A percentile compares a stretch with the other conserved stretches of the same genome.
Evolutionary conservation across 2,329 filamentous ascomycete species (phyloP).

Genomic region (Bipolaris sorokiniana): DNA sequence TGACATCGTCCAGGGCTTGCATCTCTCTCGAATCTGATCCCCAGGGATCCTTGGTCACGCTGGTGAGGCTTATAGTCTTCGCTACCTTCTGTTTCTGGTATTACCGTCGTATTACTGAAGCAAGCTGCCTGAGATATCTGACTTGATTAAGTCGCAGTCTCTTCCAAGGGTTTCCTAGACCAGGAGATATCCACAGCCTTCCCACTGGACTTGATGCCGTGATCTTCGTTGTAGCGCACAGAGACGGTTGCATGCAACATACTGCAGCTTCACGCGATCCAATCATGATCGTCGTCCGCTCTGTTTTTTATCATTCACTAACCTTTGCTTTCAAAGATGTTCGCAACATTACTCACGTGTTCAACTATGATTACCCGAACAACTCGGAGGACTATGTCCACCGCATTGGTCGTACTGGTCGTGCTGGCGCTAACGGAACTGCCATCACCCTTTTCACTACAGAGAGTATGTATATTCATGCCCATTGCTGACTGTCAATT

Average conservation of each 20-base stretch:
- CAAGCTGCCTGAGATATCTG: conserved; percentile 74
- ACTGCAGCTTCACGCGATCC: conserved; percentile 64
- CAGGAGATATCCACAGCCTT: conserved; percentile 64
- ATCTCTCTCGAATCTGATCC: conserved; percentile 82
- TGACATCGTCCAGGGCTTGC: conserved; percentile 88
- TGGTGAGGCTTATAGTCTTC: conserved; percentile 74
- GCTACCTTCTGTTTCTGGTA: conserved; percentile 73
- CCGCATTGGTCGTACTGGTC: conserved; percentile 71
- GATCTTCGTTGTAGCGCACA: conserved; percentile 56
- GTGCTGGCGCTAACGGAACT: conserved; percentile 86
- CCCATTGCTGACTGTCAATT: background rate
- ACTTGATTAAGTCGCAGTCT: conserved; percentile 73
- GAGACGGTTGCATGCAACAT: conserved; percentile 63
- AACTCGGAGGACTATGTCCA: conserved; percentile 76
- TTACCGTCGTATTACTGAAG: conserved; percentile 70
- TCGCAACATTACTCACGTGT: conserved; percentile 99
- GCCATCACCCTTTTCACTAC: conserved; percentile 99
- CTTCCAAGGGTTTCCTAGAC: conserved; percentile 71
- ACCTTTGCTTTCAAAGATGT: conserved; percentile 90
- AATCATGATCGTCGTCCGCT: conserved; percentile 60
- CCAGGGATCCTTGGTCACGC: conserved; percentile 86
- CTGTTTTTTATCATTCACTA: conserved; percentile 67
- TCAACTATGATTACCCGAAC: conserved; percentile 99
- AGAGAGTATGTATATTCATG: conserved; percentile 77
- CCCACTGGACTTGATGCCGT: conserved; percentile 54